Percentiles rank a stretch among this genome's conserved stretches.
These are phyloP conservation scores for Annona cherimola DNA, from an alignment of 164 flowering plant species.

Conservation along the genomic window DNA sequence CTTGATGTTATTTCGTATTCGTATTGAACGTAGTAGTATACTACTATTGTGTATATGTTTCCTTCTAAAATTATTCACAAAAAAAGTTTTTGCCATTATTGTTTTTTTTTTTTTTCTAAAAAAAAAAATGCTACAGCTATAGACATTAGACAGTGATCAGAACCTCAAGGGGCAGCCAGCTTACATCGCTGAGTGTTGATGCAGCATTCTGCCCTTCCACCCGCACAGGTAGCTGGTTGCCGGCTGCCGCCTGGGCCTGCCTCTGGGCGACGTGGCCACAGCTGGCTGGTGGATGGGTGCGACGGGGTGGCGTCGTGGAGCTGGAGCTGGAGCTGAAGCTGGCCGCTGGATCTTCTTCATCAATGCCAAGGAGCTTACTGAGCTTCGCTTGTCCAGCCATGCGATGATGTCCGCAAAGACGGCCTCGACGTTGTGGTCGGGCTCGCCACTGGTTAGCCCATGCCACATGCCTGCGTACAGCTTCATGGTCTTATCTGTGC, in stretches of 20 bases:
- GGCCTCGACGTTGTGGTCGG: constrained; percentile 63
- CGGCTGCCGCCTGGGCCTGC: constrained; percentile 1
- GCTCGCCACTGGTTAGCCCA: constrained; percentile 80
- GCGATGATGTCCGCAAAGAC: constrained; percentile 71
- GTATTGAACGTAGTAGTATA: too few species aligned
- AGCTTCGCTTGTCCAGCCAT: constrained; percentile 68
- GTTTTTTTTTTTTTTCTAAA: not conserved
- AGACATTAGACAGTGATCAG: not conserved
- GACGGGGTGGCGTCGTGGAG: not conserved
- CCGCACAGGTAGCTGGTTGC: constrained; percentile 48
- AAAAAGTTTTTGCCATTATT: not conserved
- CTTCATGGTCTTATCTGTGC: constrained; percentile 76
- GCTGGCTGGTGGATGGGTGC: not conserved
- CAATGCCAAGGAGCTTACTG: not conserved
- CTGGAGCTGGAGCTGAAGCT: constrained; percentile 1
- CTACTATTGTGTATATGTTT: not conserved
- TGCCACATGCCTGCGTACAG: constrained; percentile 97
- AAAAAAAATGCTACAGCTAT: not conserved
- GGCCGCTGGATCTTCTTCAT: not conserved
- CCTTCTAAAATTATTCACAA: not conserved
- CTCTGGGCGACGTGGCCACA: not conserved
- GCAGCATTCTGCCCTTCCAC: constrained; percentile 55
- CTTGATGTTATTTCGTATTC: too few species aligned
- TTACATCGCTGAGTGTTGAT: constrained; percentile 66
- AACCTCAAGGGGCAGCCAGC: not conserved